Evolutionary conservation across 1,284 basidiomycete species (phyloP).

Genomic region (Meira nashicola): DNA sequence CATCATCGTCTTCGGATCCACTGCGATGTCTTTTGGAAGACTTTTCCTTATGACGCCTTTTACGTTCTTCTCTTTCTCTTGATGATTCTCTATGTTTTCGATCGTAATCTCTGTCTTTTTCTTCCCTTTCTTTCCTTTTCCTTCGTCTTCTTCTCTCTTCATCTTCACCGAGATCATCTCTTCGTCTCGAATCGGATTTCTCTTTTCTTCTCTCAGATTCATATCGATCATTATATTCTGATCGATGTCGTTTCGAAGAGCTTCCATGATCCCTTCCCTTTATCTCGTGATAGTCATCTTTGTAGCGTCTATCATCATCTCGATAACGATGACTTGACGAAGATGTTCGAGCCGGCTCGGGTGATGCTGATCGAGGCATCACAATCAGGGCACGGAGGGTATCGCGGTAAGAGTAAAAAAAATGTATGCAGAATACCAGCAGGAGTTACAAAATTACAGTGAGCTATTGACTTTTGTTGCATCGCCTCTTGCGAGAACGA

Average conservation of each 20-base stretch:
- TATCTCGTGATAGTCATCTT: too few species aligned
- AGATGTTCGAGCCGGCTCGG: not conserved
- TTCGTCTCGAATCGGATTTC: not conserved
- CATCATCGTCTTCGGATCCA: slow-evolving; percentile 26
- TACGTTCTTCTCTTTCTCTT: slow-evolving; percentile 35
- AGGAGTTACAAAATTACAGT: too few species aligned
- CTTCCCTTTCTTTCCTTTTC: not conserved
- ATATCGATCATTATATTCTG: not conserved
- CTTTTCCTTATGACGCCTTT: slow-evolving; percentile 11
- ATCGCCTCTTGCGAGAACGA: too few species aligned
- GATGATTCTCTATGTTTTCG: slow-evolving; percentile 25
- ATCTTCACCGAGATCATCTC: slow-evolving; percentile 5
- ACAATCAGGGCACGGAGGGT: not conserved
- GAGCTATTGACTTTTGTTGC: too few species aligned
- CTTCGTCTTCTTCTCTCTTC: slow-evolving; percentile 3
- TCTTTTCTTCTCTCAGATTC: not conserved
- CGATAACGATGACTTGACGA: not conserved
- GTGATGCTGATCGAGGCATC: slow-evolving; percentile 6
- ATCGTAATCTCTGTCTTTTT: slow-evolving; percentile 10
- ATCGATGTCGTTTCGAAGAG: not conserved
- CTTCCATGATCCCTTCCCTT: not conserved
- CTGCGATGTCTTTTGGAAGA: slow-evolving; percentile 1
- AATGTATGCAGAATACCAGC: not conserved
- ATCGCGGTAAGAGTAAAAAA: not conserved
- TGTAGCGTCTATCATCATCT: not conserved